phyloP scores from a whole-genome alignment of 1,139 yeast genomes.

The Protomyces lactucae-debilis region DNA sequence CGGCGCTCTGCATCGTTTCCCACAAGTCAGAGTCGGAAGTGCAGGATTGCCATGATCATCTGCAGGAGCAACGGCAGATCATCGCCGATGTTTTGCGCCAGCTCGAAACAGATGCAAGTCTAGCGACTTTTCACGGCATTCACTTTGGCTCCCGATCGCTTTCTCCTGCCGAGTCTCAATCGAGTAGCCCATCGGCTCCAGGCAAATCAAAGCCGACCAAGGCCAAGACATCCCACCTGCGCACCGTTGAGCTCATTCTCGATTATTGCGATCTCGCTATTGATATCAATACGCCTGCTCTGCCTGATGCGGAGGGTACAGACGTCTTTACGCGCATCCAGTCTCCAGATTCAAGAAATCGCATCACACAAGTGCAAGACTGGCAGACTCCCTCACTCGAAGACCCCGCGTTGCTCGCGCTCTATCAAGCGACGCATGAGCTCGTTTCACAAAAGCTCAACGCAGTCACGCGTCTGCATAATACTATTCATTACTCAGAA shows the following conservation, averaged over 20 bases:
- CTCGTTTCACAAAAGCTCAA: slow-evolving; percentile 65
- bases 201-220: slow-evolving; percentile 17
- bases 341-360: slow-evolving; percentile 59
- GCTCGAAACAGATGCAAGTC: slow-evolving; percentile 30
- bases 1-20: slow-evolving; percentile 80
- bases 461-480: slow-evolving; percentile 67
- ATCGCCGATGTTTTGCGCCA: slow-evolving; percentile 48
- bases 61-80: slow-evolving; percentile 65
- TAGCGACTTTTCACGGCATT: neutral
- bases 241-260: slow-evolving; percentile 56
- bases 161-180: neutral
- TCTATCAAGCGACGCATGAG: slow-evolving; percentile 64
- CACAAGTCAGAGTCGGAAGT: slow-evolving; percentile 77
- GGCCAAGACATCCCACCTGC: neutral
- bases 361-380: slow-evolving; percentile 59
- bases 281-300: slow-evolving; percentile 55
- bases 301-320: slow-evolving; percentile 34
- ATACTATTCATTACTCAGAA: slow-evolving; percentile 72
- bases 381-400: slow-evolving; percentile 51
- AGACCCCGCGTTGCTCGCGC: slow-evolving; percentile 35
- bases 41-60: slow-evolving; percentile 69
- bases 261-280: slow-evolving; percentile 76
- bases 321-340: slow-evolving; percentile 32
- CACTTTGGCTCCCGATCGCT: neutral
- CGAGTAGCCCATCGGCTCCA: neutral